A percentile compares a stretch with the other conserved stretches of the same genome.
Evolutionary conservation across 345 rosid genomes (phyloP).

Genomic region (Hevea brasiliensis): DNA sequence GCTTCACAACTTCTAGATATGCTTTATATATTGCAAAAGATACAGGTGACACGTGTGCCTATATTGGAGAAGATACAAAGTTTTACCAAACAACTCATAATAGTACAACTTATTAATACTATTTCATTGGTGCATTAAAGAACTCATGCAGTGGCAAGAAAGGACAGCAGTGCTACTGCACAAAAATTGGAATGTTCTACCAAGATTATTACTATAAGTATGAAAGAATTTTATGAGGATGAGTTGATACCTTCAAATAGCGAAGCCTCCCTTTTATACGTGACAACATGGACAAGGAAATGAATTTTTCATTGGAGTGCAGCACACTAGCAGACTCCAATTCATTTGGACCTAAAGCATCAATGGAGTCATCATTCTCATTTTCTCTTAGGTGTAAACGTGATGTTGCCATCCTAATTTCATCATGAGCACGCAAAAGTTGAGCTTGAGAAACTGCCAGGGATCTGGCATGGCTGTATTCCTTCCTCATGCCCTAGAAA

Average conservation of each 20-base stretch:
- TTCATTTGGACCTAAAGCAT: constrained; percentile 72
- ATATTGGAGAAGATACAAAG: no score
- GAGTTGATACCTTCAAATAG: constrained; percentile 68
- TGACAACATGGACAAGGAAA: constrained; percentile 57
- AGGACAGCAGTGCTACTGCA: neutral
- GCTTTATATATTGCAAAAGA: no score
- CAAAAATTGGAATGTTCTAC: neutral
- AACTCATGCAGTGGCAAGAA: neutral
- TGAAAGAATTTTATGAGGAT: neutral
- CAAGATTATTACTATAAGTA: neutral
- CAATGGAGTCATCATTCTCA: constrained; percentile 70
- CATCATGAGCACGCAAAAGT: constrained; percentile 80
- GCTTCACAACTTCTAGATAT: neutral
- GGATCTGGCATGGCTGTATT: constrained; percentile 72
- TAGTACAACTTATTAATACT: neutral
- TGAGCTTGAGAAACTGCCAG: constrained; percentile 86
- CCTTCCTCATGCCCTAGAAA: constrained; percentile 81
- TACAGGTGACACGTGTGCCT: no score
- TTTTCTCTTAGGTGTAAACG: constrained; percentile 74
- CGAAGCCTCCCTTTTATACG: constrained; percentile 81
- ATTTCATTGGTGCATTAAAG: neutral
- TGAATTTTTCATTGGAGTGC: constrained; percentile 76
- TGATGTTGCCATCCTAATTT: constrained; percentile 89
- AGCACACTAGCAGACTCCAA: constrained; percentile 70
- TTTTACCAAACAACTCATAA: neutral